phyloP scores from a whole-genome alignment of 257 asterid genomes.

The Leptodermis oblonga region DNA sequence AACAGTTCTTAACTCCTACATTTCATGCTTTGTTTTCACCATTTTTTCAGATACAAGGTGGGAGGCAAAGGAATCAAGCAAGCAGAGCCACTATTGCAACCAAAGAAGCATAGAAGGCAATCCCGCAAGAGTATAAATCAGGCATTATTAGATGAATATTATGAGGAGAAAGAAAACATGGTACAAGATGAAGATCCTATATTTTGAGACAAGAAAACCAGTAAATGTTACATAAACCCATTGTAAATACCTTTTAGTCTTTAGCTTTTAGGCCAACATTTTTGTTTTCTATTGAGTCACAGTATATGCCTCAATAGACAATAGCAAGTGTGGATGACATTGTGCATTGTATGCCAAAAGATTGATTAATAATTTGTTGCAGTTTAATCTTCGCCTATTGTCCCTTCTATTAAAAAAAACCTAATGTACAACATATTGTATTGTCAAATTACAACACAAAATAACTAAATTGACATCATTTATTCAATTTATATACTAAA shows the following conservation, averaged over 20 bases:
- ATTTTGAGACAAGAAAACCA: constrained; percentile 38
- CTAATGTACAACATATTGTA: too few species aligned
- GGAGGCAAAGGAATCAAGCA: constrained; percentile 79
- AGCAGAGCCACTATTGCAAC: constrained; percentile 82
- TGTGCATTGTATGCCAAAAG: background rate
- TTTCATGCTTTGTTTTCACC: background rate
- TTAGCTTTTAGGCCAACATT: constrained; percentile 3
- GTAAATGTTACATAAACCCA: background rate
- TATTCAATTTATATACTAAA: too few species aligned
- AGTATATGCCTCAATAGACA: too few species aligned
- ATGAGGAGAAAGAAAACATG: constrained; percentile 48
- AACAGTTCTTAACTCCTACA: background rate
- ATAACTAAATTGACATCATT: too few species aligned
- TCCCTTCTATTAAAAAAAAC: too few species aligned
- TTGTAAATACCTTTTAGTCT: background rate
- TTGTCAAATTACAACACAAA: too few species aligned
- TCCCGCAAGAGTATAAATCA: constrained; percentile 89
- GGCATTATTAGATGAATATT: constrained; percentile 64
- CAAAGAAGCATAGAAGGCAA: constrained; percentile 84
- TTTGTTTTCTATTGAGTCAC: too few species aligned
- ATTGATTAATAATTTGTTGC: too few species aligned
- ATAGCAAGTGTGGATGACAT: background rate
- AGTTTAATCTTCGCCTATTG: too few species aligned
- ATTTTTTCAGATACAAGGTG: constrained; percentile 54
- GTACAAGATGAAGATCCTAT: constrained; percentile 36